Evolutionary conservation across 2,329 filamentous ascomycete species (phyloP), one percentile per base, ranked within the genome.

Genomic region (Orbilia oligospora): DNA sequence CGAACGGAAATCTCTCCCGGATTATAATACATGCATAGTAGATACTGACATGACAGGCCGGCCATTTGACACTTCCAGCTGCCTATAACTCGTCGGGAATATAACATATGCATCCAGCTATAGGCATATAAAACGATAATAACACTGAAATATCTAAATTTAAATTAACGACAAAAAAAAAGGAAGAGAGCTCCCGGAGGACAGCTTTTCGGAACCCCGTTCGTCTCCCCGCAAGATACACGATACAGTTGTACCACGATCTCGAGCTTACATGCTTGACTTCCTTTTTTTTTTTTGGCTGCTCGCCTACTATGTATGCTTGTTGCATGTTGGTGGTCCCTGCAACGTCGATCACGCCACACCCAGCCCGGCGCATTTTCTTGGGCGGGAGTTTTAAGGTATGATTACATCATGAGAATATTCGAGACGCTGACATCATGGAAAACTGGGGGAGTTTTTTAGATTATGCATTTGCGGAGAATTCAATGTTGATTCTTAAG

Each of bases 331-430:
- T 41, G 38, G 38, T 41, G 33, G 30, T 44, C 55, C 55, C 12
- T 44, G 56, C n/a, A 61, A 61, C 56, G 36, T 44, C 20, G 36
- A 61, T 61, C 56, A 61, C 56, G 56, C 56, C 56, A 61, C 56
- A 61, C 18, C 18, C 30, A 6, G 3, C 36, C 56, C 53, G 33
- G n/a, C 18, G 51, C 30, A 58, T 58, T 58, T 58, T 58, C 53
- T 58, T 55, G 27, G 49, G 30, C 4, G 3, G 49, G 24, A n/a
- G n/a, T n/a, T n/a, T n/a, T n/a, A n/a, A 46, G 1, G 16, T 46
- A 27, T 51, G 48, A 27, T 51, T 27, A 27, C 20, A 51, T 51
- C 48, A 51, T 51, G n/a, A 27, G 12, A 41, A n/a, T 41, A 41
- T 41, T 41, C 38, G 38, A n/a, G 10, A 14, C 2, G 8, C 18